Evolutionary conservation across 306 rosid species (phyloP).

Genomic region (Vigna trinervia): DNA sequence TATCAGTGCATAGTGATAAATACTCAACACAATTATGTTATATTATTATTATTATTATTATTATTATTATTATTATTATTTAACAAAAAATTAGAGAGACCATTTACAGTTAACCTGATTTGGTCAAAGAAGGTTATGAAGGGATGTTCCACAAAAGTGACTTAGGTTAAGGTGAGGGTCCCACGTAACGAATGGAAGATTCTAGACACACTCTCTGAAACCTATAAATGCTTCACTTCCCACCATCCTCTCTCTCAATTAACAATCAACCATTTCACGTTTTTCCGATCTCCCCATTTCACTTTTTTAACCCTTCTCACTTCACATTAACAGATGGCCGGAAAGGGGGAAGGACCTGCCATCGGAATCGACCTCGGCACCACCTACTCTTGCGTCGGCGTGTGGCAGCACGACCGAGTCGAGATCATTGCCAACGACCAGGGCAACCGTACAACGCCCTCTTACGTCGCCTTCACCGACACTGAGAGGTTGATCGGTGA

Average conservation of each 20-base stretch:
- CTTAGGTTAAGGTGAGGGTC: neutral
- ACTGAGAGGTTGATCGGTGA: conserved; percentile 77
- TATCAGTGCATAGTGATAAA: no score
- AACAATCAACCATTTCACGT: neutral
- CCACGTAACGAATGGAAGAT: conserved; percentile 47
- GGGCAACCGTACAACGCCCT: conserved; percentile 82
- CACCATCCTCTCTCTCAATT: no score
- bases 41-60: no score
- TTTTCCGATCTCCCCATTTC: neutral
- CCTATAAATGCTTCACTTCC: conserved; percentile 21
- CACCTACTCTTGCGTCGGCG: conserved; percentile 81
- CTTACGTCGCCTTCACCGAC: conserved; percentile 80
- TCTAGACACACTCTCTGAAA: conserved; percentile 46
- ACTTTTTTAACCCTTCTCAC: no score
- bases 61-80: no score
- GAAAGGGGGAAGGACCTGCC: conserved; percentile 81
- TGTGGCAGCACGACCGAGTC: conserved; percentile 85
- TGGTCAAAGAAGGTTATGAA: no score
- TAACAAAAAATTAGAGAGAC: no score
- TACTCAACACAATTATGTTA: no score
- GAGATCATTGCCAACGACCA: conserved; percentile 89
- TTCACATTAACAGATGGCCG: conserved; percentile 51
- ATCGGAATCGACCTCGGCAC: conserved; percentile 91
- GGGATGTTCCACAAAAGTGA: neutral
- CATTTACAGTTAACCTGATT: no score